Conservation (phyloP, 73 alveolate genomes). For the Stentor coeruleus region DNA sequence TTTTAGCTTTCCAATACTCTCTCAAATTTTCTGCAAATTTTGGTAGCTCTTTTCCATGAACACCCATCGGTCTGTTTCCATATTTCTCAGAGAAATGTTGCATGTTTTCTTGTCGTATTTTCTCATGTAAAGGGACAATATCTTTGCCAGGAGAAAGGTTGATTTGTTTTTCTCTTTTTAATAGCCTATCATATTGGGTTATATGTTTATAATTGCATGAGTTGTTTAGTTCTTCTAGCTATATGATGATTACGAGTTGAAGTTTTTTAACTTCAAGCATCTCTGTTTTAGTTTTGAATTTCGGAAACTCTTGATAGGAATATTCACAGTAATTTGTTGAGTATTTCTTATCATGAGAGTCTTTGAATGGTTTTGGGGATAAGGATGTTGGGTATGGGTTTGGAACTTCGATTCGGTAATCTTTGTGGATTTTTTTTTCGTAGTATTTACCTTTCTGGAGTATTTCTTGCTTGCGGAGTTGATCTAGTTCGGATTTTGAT, state of each 20-base stretch:
- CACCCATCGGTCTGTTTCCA: slow-evolving; percentile 37
- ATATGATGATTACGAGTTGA: neutral
- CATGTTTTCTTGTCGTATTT: neutral
- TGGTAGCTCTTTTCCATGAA: slow-evolving; percentile 56
- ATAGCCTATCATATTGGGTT: neutral
- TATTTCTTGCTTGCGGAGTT: neutral
- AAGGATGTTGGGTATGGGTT: neutral
- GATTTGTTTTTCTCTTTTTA: neutral
- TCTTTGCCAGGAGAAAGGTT: neutral
- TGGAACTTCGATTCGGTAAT: neutral
- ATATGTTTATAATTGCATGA: neutral
- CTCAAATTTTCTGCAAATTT: slow-evolving; percentile 1
- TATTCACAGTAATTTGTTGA: neutral
- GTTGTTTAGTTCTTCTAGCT: slow-evolving; percentile 11
- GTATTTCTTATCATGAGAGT: no score
- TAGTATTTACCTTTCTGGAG: neutral
- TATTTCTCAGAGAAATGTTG: neutral
- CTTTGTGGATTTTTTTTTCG: neutral
- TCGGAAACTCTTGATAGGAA: neutral
- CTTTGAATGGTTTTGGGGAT: no score
- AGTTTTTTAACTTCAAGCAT: neutral
- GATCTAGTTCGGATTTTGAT: neutral
- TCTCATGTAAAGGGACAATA: neutral
- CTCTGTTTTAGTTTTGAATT: neutral
- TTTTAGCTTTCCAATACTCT: slow-evolving; percentile 20